Base-by-base conservation (phyloP, 257 asterid genomes). In the Parsonsia alboflavescens region DNA sequence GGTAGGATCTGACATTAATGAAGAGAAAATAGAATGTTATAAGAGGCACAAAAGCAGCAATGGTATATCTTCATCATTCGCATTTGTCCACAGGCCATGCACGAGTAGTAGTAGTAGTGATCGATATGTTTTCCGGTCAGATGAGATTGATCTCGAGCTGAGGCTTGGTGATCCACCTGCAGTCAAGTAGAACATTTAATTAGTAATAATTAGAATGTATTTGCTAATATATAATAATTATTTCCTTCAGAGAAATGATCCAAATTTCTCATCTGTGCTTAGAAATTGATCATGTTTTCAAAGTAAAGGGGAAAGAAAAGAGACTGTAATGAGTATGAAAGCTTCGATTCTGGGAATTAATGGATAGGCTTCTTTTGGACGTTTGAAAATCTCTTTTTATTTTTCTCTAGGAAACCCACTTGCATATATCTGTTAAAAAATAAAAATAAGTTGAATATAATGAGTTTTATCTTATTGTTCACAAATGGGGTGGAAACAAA, bases 61-160 rank as follows among this genome's bases (percentile, higher is more conserved):
- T 44, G 68, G 22, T 9, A 44, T 64, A 17, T 26, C 74, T 22
- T 45, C 84, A 42, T 45, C 84, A 42, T 61, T 65, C 28, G 44
- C 80, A 12, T 70, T 82, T 21, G 67, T 73, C 41, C 73, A 73
- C 19, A 77, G 62, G 28, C 46, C 71, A 26, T 78, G 77, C 70
- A 57, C 78, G 5, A 73, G 54, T 71, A 33, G 39, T 33, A 33
- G 39, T n/a, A n/a, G n/a, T n/a, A n/a, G n/a, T n/a, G 76, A 73
- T 13, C 70, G 72, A 67, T 77, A 49, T 75, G 33, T 70, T 19
- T 68, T 72, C 54, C 73, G n/a, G 26, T 73, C 68, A 73, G 91
- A 84, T 74, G 87, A 85, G 21, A 81, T 91, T 45, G 97, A 91
- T 87, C 95, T 91, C 63, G 95, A 91, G 85, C 89, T 91, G 64